Base-by-base conservation (phyloP, 2,329 filamentous ascomycete genomes). In the Arthrobotrys entomopaga region DNA sequence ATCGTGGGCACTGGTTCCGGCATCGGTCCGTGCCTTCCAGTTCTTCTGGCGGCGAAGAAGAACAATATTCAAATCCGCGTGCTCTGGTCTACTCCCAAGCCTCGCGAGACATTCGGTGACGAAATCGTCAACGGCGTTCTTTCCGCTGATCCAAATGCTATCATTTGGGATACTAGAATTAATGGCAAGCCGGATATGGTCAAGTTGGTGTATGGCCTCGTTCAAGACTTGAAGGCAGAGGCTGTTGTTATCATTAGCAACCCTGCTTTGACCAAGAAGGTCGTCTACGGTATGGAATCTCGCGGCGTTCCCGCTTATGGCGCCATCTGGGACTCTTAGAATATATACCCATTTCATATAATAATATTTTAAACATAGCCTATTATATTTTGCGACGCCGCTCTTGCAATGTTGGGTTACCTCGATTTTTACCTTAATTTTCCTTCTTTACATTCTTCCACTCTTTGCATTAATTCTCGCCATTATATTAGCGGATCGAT, bases 1-100 rank as follows among this genome's bases (percentile, higher is more conserved):
- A 78, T 83, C 10, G 79, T 83, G n/a, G 81, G 80, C 1, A 83
- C 82, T 0, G 81, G 82, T 6, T 80, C 79, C 13, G 82, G 82
- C 1, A 82, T 83, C 53, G 81, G 81, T 0, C 81, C 82, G 5
- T 81, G 81, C 52, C 78, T 83, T 2, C 77, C 78, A 7, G 78
- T 80, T 42, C 78, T 82, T 58, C 75, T 77, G 38, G 75, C 78
- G 16, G 77, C 79, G n/a, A 77, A 76, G 1, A 74, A 78, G 15
- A 79, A 79, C 2, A 76, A 63, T 7, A 78, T 78, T 57, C 76
- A 79, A 20, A 77, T 77, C 43, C 76, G 78, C 10, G 73, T 82
- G 8, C 70, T 83, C 5, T 83, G 82, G 82, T 79, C 78, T 26
- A 80, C 82, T 11, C 80, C 80, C 0, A 78, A 79, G 16, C 81